phyloP scores from a whole-genome alignment of 2,329 filamentous ascomycete species.

The Fusarium scirpi region DNA sequence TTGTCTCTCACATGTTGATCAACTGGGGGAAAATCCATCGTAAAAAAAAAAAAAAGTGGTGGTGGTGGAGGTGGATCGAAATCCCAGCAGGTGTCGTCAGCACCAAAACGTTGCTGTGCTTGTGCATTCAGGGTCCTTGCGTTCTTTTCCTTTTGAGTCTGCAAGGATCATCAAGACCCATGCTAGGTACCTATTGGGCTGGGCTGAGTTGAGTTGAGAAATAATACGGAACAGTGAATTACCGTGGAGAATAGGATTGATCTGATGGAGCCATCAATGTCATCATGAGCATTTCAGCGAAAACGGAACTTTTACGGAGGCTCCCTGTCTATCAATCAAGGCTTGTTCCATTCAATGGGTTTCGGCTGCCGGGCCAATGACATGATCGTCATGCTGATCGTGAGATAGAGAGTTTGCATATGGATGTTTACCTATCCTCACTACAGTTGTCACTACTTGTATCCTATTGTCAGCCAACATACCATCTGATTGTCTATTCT shows the following conservation, averaged over 20 bases:
- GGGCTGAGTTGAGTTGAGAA: background rate
- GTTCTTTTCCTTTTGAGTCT: conserved; percentile 5
- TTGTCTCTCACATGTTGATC: conserved; percentile 24
- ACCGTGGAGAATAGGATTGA: background rate
- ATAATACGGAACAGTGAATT: background rate
- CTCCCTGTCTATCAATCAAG: conserved; percentile 16
- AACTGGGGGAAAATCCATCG: conserved; percentile 14
- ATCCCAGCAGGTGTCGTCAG: conserved; percentile 44
- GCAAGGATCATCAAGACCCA: conserved; percentile 12
- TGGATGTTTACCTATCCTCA: background rate
- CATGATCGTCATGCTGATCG: conserved; percentile 36
- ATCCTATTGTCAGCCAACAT: background rate
- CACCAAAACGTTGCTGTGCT: conserved; percentile 17
- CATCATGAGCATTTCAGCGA: conserved; percentile 17
- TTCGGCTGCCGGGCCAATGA: conserved; percentile 40
- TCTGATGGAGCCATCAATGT: conserved; percentile 16
- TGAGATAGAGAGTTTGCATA: conserved; percentile 22
- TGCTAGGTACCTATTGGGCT: background rate
- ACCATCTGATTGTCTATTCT: conserved; percentile 9
- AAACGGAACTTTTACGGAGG: conserved; percentile 24
- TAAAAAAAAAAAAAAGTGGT: conserved; percentile 21
- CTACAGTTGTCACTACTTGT: background rate
- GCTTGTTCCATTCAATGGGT: conserved; percentile 19
- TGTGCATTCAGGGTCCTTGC: conserved; percentile 25
- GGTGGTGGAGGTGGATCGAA: conserved; percentile 28